Evolutionary conservation across 2,329 filamentous ascomycete genomes (phyloP).

Genomic region (Pestalotiopsis sp.): DNA sequence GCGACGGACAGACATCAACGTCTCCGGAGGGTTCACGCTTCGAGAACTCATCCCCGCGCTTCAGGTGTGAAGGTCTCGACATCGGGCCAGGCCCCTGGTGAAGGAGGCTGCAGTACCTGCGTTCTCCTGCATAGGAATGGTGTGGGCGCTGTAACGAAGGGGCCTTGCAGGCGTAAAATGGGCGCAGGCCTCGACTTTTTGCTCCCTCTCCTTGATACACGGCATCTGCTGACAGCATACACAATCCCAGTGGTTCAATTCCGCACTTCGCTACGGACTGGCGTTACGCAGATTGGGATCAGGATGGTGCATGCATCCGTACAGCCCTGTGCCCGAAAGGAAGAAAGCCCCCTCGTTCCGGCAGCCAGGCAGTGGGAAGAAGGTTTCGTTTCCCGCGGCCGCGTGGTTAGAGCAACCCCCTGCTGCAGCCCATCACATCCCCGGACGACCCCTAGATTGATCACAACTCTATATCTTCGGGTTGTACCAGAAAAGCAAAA

Average conservation of each 20-base stretch:
- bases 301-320: neutral
- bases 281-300: neutral
- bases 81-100: neutral
- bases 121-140: neutral
- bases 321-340: too few species aligned
- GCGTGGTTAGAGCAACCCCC: neutral
- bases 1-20: neutral
- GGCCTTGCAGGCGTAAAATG: neutral
- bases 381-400: neutral
- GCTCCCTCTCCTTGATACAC: neutral
- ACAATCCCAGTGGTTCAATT: neutral
- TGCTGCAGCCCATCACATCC: neutral
- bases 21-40: neutral
- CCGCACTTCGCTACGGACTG: neutral
- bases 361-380: neutral
- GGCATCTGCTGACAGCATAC: neutral
- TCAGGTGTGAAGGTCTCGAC: slow-evolving; percentile 1
- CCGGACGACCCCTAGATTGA: slow-evolving; percentile 6
- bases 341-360: neutral
- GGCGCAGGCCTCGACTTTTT: neutral
- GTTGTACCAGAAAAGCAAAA: neutral
- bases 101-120: neutral
- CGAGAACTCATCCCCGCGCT: neutral
- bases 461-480: slow-evolving; percentile 1
- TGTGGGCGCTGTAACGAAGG: neutral